Evolutionary conservation across 805 yeast species (phyloP).

Genomic region (Barnettozyma vustinii): DNA sequence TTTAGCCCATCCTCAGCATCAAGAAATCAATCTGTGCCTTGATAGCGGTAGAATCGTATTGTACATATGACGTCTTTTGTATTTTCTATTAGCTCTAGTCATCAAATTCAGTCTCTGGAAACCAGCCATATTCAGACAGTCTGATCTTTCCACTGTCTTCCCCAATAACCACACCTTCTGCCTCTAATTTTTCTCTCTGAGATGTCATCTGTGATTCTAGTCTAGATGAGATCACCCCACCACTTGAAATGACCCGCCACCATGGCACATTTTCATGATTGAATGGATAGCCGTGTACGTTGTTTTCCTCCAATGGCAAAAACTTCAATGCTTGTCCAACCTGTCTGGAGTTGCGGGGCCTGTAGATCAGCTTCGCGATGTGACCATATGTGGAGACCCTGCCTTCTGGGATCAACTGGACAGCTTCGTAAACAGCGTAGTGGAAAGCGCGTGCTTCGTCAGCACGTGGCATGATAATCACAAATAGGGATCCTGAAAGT

Average conservation of each 20-base stretch:
- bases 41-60: not conserved
- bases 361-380: slow-evolving; percentile 55
- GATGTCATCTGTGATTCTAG: slow-evolving; percentile 35
- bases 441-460: slow-evolving; percentile 54
- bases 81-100: slow-evolving; percentile 2
- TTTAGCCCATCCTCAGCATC: not conserved
- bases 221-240: slow-evolving; percentile 57
- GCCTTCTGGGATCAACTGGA: slow-evolving; percentile 53
- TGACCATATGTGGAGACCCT: slow-evolving; percentile 71
- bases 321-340: slow-evolving; percentile 69
- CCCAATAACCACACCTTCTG: slow-evolving; percentile 44
- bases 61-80: not conserved
- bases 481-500: not conserved
- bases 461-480: slow-evolving; percentile 9
- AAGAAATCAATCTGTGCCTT: not conserved
- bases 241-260: slow-evolving; percentile 73
- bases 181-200: slow-evolving; percentile 41
- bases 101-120: slow-evolving; percentile 39
- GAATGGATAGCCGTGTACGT: slow-evolving; percentile 18
- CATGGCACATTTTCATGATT: slow-evolving; percentile 48
- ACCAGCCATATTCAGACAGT: slow-evolving; percentile 59
- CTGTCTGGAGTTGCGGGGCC: slow-evolving; percentile 65
- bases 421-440: slow-evolving; percentile 52
- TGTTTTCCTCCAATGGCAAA: slow-evolving; percentile 26
- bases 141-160: slow-evolving; percentile 29